phyloP scores from a whole-genome alignment of 331 rosid genomes.

The Malus hybrid region DNA sequence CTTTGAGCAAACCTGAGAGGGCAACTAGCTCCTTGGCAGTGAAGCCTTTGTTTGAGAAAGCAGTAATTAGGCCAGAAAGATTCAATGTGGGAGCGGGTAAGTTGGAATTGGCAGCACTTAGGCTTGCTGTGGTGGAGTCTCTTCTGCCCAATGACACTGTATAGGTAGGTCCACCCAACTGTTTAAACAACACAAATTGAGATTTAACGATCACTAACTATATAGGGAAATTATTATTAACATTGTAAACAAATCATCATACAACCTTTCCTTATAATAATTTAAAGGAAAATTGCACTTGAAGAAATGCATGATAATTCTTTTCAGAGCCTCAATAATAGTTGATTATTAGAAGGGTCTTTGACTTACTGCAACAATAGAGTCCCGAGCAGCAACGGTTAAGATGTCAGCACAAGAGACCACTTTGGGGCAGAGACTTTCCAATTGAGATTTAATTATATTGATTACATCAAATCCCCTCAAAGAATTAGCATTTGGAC shows the following conservation, averaged over 20 bases:
- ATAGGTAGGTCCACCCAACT: constrained; percentile 66
- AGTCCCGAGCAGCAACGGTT: constrained; percentile 58
- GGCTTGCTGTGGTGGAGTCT: constrained; percentile 69
- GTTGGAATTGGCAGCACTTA: constrained; percentile 38
- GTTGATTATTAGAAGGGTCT: no score
- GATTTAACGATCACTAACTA: no score
- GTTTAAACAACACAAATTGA: background rate
- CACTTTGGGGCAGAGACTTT: constrained; percentile 38
- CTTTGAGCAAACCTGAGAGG: constrained; percentile 40
- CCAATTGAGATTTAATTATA: constrained; percentile 43
- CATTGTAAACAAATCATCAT: no score
- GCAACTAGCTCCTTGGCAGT: constrained; percentile 42
- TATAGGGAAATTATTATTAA: no score
- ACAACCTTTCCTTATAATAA: no score
- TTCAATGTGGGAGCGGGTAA: constrained; percentile 40
- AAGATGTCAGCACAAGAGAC: constrained; percentile 81
- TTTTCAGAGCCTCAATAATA: no score
- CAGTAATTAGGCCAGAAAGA: constrained; percentile 28
- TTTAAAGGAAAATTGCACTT: constrained; percentile 12
- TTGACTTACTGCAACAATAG: constrained; percentile 49
- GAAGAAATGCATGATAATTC: no score
- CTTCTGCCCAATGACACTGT: constrained; percentile 55
- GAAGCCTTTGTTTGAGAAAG: constrained; percentile 67
- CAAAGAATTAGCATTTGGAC: constrained; percentile 41
- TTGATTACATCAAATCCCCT: constrained; percentile 63